Base-by-base conservation (phyloP, 768 basidiomycete species). In the Amanita muscaria region DNA sequence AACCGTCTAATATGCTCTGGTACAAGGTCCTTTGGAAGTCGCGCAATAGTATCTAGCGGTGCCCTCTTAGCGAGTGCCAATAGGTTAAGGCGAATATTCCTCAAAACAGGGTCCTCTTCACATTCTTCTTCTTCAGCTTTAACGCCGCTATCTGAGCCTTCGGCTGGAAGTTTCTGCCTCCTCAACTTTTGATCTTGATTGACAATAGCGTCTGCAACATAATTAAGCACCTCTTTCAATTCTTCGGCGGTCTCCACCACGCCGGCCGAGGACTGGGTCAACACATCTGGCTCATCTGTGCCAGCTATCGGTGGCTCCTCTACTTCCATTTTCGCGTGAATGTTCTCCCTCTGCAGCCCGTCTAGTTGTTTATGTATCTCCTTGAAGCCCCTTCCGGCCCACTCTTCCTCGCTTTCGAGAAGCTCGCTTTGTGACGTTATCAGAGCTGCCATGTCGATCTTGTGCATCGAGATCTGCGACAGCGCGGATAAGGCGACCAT, bases 21-120 rank as follows among this genome's bases (percentile, higher is more conserved):
- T 2, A 85, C 80, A 37, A 86, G 59, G 35, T 81, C 77, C 32
- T 71, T 64, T 7, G 81, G 81, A 31, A 86, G 56, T 23, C 67
- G 68, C 12, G 79, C 79, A 42, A 86, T 81, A 47, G 72, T 77
- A 53, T 85, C 81, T 49, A 87, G 56, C 1, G 87, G 87, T 8
- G 84, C 84, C 5, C 84, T 73, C 56, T 87, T 86, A 46, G 83
- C 81, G 25, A 89, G 67, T 2, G 85, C 84, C 21, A 89, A 69
- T 22, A 89, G 65, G 56, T 86, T 88, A 51, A 88, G 65, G 30
- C 86, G 72, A 39, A 88, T 64, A 42, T 78, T 72, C 43, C 73
- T 72, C 53, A 79, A 38, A 14, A 65, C 51, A 2, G 72, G 66
- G 44, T 80, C 75, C 56, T 82, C 81, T 15, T 27, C 45, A 9